Base-by-base conservation (phyloP, 768 basidiomycete genomes). In the Boletus rubroflammeus region DNA sequence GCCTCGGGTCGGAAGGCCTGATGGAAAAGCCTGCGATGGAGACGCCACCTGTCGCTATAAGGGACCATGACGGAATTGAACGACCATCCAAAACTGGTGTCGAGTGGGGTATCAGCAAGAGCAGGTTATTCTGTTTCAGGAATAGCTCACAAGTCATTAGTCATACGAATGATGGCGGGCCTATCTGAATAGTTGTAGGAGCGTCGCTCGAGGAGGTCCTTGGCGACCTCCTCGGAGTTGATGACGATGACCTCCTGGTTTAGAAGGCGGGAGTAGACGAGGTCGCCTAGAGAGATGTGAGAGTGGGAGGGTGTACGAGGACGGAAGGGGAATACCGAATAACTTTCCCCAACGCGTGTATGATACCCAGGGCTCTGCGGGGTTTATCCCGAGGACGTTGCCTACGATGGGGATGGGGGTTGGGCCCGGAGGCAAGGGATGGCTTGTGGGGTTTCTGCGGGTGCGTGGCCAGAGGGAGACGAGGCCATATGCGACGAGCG, bases 391-490 rank as follows among this genome's bases (percentile, higher is more conserved):
- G 29, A 66, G 45, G n/a, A 64, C 60, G 19, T 67, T 68, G 6
- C 70, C 70, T 25, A 71, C 40, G 45, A 71, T 43, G 29, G 70
- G 70, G 23, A 83, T 61, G 21, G 78, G 78, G 49, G 69, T 74
- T 1, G 83, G 83, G 21, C 82, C 83, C 17, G 77, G 79, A n/a
- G 77, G 78, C 21, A 81, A 70, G 0, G 68, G 64, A 45, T 38
- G 13, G 3, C 26, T 19, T 9, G n/a, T 5, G 1, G 43, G 11
- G 28, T 29, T 51, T 44, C 38, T 54, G 43, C 54, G 55, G 43
- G 41, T 50, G 6, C 28, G 32, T 2, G 53, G 40, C 58, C 59
- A 60, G 40, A 51, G 42, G 13, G 38, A 41, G 14, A 45, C 23
- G 17, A 66, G 15, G 19, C 47, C 51, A 19, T 15, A 60, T 1